These are phyloP conservation scores for Yamadazyma oceani DNA, from an alignment of 1,139 yeast genomes.

Conservation along the genomic window DNA sequence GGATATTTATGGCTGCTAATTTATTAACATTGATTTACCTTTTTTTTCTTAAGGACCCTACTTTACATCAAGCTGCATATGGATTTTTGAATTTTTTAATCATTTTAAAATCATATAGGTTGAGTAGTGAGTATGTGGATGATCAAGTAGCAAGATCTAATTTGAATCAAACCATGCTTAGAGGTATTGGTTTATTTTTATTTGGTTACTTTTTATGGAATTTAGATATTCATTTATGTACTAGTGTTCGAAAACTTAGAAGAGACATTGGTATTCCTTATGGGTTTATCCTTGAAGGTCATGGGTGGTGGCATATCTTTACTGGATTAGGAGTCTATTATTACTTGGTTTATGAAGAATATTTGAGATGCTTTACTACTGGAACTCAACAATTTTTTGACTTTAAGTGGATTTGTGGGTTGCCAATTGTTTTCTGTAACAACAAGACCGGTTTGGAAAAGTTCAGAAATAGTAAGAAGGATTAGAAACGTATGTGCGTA, in stretches of 20 bases:
- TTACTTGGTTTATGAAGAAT: constrained; percentile 68
- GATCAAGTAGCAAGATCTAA: constrained; percentile 46
- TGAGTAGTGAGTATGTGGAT: constrained; percentile 53
- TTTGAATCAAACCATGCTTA: constrained; percentile 52
- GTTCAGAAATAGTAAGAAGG: constrained; percentile 9
- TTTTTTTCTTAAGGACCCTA: constrained; percentile 62
- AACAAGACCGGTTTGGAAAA: constrained; percentile 32
- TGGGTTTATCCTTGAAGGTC: constrained; percentile 87
- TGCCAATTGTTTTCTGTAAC: constrained; percentile 34
- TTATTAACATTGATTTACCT: constrained; percentile 65
- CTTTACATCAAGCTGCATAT: constrained; percentile 82
- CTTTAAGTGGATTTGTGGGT: constrained; percentile 51
- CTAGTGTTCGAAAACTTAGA: constrained; percentile 60
- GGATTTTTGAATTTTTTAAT: constrained; percentile 64
- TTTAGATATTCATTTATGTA: constrained; percentile 79
- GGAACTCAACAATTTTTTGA: constrained; percentile 52
- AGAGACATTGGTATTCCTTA: constrained; percentile 78
- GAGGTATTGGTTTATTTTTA: constrained; percentile 65
- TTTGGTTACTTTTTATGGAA: constrained; percentile 83
- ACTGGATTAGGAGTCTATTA: constrained; percentile 71
- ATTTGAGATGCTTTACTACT: constrained; percentile 60
- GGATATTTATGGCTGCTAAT: constrained; percentile 58
- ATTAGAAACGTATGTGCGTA: constrained; percentile 1
- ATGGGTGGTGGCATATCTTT: constrained; percentile 97
- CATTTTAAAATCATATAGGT: constrained; percentile 51